Evolutionary conservation across 345 rosid genomes (phyloP).

Genomic region (Erodium maritimum): DNA sequence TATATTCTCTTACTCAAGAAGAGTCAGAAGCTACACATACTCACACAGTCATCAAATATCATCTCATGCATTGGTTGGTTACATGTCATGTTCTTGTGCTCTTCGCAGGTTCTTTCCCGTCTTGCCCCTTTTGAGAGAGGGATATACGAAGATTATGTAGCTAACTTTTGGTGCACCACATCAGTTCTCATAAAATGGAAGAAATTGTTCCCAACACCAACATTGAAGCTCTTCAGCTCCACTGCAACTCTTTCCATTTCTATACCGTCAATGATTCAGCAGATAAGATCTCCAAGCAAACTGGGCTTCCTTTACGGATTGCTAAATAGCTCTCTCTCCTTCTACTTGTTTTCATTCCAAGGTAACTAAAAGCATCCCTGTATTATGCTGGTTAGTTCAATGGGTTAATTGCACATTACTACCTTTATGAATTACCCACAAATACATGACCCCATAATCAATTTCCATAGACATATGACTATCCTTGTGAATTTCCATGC

Average conservation of each 20-base stretch:
- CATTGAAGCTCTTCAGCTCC: constrained; percentile 49
- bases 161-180: constrained; percentile 89
- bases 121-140: constrained; percentile 98
- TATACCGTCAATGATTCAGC: constrained; percentile 86
- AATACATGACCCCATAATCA: too few species aligned
- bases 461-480: too few species aligned
- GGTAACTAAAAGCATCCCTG: constrained; percentile 21
- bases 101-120: constrained; percentile 62
- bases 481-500: not conserved
- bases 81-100: constrained; percentile 7
- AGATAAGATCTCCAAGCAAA: constrained; percentile 58
- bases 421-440: too few species aligned
- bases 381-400: not conserved
- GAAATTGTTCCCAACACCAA: constrained; percentile 43
- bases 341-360: constrained; percentile 87
- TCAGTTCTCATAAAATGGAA: constrained; percentile 84
- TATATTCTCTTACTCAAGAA: too few species aligned
- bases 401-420: not conserved
- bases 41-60: too few species aligned
- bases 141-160: constrained; percentile 92
- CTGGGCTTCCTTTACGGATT: constrained; percentile 73
- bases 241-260: constrained; percentile 50
- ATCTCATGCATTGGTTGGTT: too few species aligned
- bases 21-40: too few species aligned
- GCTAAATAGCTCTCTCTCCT: constrained; percentile 72